Evolutionary conservation across 2,329 filamentous ascomycete species (phyloP).

Genomic region (Venturia carpophila): DNA sequence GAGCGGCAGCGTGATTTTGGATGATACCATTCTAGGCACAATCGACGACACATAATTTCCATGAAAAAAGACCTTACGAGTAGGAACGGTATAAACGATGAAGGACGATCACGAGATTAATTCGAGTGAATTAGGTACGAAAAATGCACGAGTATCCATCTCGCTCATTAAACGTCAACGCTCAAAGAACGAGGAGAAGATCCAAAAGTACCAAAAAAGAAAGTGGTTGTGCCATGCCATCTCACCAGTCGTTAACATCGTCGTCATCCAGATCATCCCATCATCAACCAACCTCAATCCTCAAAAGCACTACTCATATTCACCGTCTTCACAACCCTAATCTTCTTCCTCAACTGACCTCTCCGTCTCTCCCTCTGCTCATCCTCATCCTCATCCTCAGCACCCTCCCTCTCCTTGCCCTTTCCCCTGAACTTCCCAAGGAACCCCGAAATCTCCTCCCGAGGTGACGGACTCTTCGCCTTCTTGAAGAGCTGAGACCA

Average conservation of each 20-base stretch:
- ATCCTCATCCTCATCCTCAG: not conserved
- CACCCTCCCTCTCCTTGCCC: not conserved
- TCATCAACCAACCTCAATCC: not conserved
- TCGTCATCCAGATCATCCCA: not conserved
- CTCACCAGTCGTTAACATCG: not conserved
- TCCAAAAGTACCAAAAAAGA: not conserved
- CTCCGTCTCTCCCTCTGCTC: not conserved
- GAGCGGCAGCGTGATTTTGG: too few species aligned
- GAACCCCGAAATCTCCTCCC: not conserved
- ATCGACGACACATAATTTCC: not conserved
- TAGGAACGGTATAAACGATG: too few species aligned
- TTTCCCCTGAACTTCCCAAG: not conserved
- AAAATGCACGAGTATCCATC: not conserved
- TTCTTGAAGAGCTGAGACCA: constrained; percentile 5
- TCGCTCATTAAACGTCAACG: not conserved
- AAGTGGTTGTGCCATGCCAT: not conserved
- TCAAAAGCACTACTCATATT: constrained; percentile 12
- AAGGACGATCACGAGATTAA: not conserved
- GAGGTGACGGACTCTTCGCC: not conserved
- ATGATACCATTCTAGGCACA: too few species aligned
- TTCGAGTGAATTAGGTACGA: not conserved
- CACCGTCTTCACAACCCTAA: constrained; percentile 1
- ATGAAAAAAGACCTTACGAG: too few species aligned
- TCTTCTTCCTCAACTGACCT: not conserved
- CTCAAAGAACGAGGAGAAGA: not conserved